Percentiles rank a stretch among this genome's conserved stretches.
Conservation (phyloP, 768 basidiomycete species). For the Termitomyces heimii region DNA sequence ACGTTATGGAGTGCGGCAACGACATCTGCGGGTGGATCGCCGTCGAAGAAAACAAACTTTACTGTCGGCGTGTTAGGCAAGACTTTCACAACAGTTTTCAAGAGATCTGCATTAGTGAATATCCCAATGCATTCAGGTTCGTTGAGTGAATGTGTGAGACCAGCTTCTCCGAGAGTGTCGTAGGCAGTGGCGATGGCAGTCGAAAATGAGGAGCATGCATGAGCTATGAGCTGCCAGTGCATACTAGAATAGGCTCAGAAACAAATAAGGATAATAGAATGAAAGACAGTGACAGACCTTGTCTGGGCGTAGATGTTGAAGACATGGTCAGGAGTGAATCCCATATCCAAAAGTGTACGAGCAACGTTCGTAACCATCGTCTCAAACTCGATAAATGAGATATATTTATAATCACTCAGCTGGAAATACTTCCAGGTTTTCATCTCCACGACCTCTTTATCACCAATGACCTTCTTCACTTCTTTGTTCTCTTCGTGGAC, state of each 20-base stretch:
- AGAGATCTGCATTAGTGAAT: slow-evolving; percentile 90
- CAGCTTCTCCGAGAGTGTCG: slow-evolving; percentile 87
- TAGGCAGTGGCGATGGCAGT: slow-evolving; percentile 91
- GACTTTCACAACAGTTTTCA: slow-evolving; percentile 71
- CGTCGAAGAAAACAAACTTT: slow-evolving; percentile 83
- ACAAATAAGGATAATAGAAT: slow-evolving; percentile 4
- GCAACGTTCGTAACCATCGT: slow-evolving; percentile 59
- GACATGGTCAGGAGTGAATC: slow-evolving; percentile 62
- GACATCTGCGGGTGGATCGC: slow-evolving; percentile 45
- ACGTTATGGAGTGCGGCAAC: slow-evolving; percentile 53
- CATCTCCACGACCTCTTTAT: slow-evolving; percentile 76
- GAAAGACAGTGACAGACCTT: slow-evolving; percentile 38
- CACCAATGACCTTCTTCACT: slow-evolving; percentile 75
- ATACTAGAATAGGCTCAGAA: slow-evolving; percentile 31
- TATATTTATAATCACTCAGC: slow-evolving; percentile 83
- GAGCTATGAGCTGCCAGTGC: slow-evolving; percentile 86
- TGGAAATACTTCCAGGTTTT: slow-evolving; percentile 98
- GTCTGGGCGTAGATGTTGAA: slow-evolving; percentile 92
- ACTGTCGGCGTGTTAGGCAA: slow-evolving; percentile 71
- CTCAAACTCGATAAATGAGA: slow-evolving; percentile 68
- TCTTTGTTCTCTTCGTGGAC: slow-evolving; percentile 86
- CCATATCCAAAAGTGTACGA: slow-evolving; percentile 67
- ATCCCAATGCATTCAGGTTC: slow-evolving; percentile 74
- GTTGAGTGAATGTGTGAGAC: slow-evolving; percentile 86
- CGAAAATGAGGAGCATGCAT: slow-evolving; percentile 74